These are phyloP conservation scores for Sclerotinia borealis DNA, from an alignment of 2,329 filamentous ascomycete genomes.

Conservation along the genomic window DNA sequence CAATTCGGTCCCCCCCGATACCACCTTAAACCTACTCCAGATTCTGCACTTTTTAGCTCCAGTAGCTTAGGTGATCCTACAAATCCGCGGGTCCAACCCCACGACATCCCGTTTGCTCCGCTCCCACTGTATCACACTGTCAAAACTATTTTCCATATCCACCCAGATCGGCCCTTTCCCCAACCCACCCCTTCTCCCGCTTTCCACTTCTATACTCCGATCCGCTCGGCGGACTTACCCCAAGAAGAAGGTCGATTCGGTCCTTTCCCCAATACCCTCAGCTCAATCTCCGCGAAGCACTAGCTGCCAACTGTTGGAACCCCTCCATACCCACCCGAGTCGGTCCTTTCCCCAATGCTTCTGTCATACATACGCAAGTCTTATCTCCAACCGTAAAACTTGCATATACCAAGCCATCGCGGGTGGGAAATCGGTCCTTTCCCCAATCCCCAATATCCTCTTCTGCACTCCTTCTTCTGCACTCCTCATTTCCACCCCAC, in stretches of 20 bases:
- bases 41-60: background rate
- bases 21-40: background rate
- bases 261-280: background rate
- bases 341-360: background rate
- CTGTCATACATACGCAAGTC: background rate
- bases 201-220: background rate
- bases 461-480: background rate
- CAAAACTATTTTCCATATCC: background rate
- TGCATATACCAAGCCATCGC: background rate
- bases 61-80: background rate
- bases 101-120: background rate
- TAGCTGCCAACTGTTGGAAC: background rate
- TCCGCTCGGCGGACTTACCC: background rate
- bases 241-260: background rate
- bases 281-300: background rate
- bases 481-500: background rate
- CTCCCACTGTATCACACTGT: background rate
- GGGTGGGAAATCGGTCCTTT: background rate
- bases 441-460: background rate
- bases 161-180: background rate
- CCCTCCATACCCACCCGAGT: background rate
- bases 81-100: background rate
- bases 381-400: background rate
- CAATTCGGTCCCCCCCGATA: background rate
- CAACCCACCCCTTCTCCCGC: background rate